Conservation (phyloP, 2,329 filamentous ascomycete genomes). For the Aureobasidium subglaciale region DNA sequence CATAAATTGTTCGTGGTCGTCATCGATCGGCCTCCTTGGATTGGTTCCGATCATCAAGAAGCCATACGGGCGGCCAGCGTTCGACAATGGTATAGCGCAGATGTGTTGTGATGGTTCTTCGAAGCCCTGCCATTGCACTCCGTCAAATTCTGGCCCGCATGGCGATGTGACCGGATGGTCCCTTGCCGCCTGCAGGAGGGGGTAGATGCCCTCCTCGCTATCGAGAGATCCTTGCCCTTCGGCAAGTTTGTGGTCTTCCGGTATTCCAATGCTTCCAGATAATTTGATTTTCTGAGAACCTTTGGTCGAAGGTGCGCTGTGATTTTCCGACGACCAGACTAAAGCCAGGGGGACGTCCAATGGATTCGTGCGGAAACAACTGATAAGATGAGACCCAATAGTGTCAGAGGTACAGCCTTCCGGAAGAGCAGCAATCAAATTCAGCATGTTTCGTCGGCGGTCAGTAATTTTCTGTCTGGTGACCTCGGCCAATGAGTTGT, state of each 20-base stretch:
- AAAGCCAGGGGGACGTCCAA: slow-evolving; percentile 3
- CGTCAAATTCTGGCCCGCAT: slow-evolving; percentile 15
- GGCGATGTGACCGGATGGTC: background rate
- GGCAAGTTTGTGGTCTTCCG: background rate
- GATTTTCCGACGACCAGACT: background rate
- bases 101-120: slow-evolving; percentile 18
- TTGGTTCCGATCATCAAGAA: slow-evolving; percentile 14
- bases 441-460: slow-evolving; percentile 15
- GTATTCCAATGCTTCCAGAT: background rate
- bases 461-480: slow-evolving; percentile 16
- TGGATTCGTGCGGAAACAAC: background rate
- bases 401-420: background rate
- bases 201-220: background rate
- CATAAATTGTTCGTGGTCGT: slow-evolving; percentile 17
- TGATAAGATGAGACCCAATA: slow-evolving; percentile 1
- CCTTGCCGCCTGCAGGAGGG: background rate
- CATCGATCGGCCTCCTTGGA: slow-evolving; percentile 15
- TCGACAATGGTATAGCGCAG: background rate
- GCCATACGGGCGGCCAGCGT: slow-evolving; percentile 5
- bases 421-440: background rate
- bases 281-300: background rate
- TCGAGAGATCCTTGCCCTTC: background rate
- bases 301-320: background rate
- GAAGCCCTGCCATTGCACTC: slow-evolving; percentile 20
- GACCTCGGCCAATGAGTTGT: slow-evolving; percentile 16